Conservation (phyloP, 176 grass and related monocot species). For the Puccinellia tenuiflora region DNA sequence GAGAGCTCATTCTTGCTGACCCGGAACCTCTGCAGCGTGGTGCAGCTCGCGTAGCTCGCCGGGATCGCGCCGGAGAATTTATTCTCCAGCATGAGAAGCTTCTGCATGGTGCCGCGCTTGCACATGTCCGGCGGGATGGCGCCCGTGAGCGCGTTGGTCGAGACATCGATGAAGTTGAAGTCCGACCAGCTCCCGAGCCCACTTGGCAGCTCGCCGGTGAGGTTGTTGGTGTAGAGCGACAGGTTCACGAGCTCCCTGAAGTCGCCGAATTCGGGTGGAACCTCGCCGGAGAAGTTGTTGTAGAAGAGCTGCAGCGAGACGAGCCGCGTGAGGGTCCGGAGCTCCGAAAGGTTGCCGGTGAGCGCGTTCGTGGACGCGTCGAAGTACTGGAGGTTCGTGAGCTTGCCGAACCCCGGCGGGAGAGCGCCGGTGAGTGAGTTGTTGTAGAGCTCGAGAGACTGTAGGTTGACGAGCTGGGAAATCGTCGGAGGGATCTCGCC, state of each 20-base stretch:
- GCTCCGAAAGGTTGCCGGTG: constrained; percentile 51
- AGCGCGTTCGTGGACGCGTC: constrained; percentile 59
- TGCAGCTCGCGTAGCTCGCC: constrained; percentile 48
- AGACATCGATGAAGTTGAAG: constrained; percentile 61
- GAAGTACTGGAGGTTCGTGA: constrained; percentile 35
- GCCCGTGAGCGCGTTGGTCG: constrained; percentile 35
- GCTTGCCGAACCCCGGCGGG: constrained; percentile 46
- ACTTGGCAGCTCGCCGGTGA: constrained; percentile 61
- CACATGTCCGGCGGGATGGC: constrained; percentile 78
- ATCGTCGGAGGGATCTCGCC: constrained; percentile 67
- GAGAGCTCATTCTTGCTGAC: constrained; percentile 63
- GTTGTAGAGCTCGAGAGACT: constrained; percentile 68
- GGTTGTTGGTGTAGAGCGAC: constrained; percentile 55
- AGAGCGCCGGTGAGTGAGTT: constrained; percentile 52
- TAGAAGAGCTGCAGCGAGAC: constrained; percentile 62
- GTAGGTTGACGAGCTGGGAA: constrained; percentile 31
- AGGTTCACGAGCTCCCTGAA: constrained; percentile 76
- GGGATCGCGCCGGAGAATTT: constrained; percentile 64
- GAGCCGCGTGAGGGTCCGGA: constrained; percentile 39
- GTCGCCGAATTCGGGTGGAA: constrained; percentile 56
- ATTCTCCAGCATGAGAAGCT: constrained; percentile 70
- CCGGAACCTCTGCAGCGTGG: constrained; percentile 39
- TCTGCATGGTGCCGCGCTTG: constrained; percentile 48
- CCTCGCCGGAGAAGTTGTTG: constrained; percentile 58
- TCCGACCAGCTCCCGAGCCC: not conserved